Evolutionary conservation across 129 eudicot species (phyloP), one percentile per base, ranked within the genome.

Genomic region (Tanacetum coccineum): DNA sequence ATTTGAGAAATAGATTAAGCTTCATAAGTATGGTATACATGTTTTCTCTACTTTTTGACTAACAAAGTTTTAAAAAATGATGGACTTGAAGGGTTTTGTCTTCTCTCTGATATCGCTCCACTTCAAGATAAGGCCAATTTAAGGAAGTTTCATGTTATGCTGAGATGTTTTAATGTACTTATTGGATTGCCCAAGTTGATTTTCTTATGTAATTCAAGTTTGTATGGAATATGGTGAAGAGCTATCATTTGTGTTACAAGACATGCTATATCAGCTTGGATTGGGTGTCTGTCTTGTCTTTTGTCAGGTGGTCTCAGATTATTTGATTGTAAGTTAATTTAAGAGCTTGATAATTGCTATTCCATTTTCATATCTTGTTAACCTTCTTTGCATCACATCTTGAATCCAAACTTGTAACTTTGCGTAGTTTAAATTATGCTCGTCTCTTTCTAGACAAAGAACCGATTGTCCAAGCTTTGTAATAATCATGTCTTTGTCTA

Each of bases 1-100:
- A n/a, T n/a, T n/a, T n/a, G n/a, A n/a, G n/a, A n/a, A n/a, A n/a
- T n/a, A n/a, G n/a, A n/a, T n/a, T n/a, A n/a, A n/a, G n/a, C n/a
- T n/a, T n/a, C n/a, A n/a, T n/a, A n/a, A n/a, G n/a, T n/a, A n/a
- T n/a, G n/a, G n/a, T n/a, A n/a, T n/a, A n/a, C n/a, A n/a, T n/a
- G n/a, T n/a, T n/a, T n/a, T n/a, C 17, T 10, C 36, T 13, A 10
- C 17, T 17, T 19, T 50, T 46, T 74, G 56, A 52, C 61, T 66
- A 36, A 66, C 21, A 9, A 65, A 0, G 36, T 14, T 66, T n/a
- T n/a, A 20, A 58, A 74, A 66, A 47, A 20, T 92, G 83, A 95
- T 88, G 98, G 98, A 92, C 74, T 76, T 92, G 81, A 92, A 92
- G 83, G 88, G 96, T 73, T 92, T 92, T n/a, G 98, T 92, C 68